phyloP scores from a whole-genome alignment of 257 asterid species.

The Salvia splendens region DNA sequence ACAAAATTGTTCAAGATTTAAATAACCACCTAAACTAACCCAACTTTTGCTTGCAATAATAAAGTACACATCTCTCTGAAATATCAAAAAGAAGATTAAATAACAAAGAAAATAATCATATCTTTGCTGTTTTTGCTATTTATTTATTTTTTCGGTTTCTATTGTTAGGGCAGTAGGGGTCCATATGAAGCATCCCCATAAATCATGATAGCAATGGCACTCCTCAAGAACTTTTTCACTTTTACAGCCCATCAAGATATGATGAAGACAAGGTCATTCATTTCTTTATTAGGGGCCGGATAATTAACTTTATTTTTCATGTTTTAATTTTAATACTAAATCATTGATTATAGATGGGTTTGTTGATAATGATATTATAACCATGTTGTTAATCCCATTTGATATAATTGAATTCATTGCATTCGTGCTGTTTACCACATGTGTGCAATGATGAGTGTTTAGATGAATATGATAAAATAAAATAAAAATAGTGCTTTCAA shows the following conservation, averaged over 20 bases:
- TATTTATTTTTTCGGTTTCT: not conserved
- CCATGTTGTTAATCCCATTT: slow-evolving; percentile 12
- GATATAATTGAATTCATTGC: slow-evolving; percentile 17
- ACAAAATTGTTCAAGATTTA: slow-evolving; percentile 16
- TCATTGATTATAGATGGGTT: slow-evolving; percentile 3
- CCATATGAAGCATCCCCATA: slow-evolving; percentile 38
- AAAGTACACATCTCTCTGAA: slow-evolving; percentile 19
- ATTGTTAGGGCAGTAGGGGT: slow-evolving; percentile 31
- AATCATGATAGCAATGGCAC: slow-evolving; percentile 49
- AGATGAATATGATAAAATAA: not conserved
- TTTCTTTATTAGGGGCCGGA: slow-evolving; percentile 25
- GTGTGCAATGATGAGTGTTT: slow-evolving; percentile 27
- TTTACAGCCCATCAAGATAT: slow-evolving; percentile 52
- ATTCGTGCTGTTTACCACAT: slow-evolving; percentile 24
- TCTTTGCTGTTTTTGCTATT: slow-evolving; percentile 6
- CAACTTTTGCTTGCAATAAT: slow-evolving; percentile 15
- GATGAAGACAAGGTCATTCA: slow-evolving; percentile 38
- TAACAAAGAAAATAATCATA: slow-evolving; percentile 26
- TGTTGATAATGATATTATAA: slow-evolving; percentile 17
- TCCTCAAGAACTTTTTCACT: slow-evolving; percentile 35
- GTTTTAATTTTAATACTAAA: slow-evolving; percentile 4
- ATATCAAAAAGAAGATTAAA: not conserved
- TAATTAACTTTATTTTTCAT: not conserved
- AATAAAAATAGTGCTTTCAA: not conserved
- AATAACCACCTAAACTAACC: slow-evolving; percentile 8